Evolutionary conservation across 225 moss, liverwort and hornwort genomes (phyloP).

Genomic region (Pseudisothecium myosuroides): DNA sequence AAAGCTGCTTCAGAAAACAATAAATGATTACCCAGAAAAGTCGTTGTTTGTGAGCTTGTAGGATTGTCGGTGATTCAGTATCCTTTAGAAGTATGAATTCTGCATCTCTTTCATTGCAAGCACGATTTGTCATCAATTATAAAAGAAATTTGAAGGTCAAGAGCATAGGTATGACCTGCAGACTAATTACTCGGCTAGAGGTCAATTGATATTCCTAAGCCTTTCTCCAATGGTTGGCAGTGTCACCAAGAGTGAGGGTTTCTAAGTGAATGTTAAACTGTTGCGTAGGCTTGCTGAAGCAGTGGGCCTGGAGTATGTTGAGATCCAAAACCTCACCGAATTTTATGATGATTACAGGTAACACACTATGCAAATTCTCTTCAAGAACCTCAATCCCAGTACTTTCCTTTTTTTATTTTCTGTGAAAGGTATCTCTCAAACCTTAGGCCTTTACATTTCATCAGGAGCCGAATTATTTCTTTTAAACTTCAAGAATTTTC

Average conservation of each 20-base stretch:
- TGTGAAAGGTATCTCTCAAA: background rate
- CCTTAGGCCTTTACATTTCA: background rate
- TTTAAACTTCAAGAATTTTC: background rate
- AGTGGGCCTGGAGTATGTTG: constrained; percentile 67
- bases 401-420: background rate
- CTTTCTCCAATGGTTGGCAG: background rate
- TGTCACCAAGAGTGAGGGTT: background rate
- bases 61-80: background rate
- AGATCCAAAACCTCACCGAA: constrained; percentile 80
- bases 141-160: background rate
- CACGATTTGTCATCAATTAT: background rate
- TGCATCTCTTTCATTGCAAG: background rate
- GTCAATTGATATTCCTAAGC: background rate
- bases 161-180: background rate
- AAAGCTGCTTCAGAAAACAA: background rate
- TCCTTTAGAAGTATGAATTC: background rate
- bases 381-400: background rate
- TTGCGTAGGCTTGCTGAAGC: constrained; percentile 51
- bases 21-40: background rate
- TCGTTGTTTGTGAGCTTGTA: background rate
- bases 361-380: background rate
- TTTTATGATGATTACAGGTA: constrained; percentile 90
- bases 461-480: background rate
- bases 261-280: background rate
- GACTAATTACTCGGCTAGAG: background rate